Base-by-base conservation (phyloP, 768 basidiomycete species). In the Strobilomyces confusus region DNA sequence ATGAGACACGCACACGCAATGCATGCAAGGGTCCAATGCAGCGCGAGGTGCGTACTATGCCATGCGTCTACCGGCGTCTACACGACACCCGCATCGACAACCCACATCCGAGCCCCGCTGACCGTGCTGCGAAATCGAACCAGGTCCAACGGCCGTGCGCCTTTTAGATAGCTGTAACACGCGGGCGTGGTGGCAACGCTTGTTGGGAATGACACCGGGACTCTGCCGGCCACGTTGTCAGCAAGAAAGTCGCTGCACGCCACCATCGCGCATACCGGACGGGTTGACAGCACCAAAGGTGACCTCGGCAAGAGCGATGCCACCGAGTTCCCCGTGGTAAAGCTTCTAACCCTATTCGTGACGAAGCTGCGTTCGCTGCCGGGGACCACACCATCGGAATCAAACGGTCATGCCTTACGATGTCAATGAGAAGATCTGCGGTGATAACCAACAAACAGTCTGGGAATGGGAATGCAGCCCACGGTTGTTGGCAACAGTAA, bases 141-240 rank as follows among this genome's bases (percentile, higher is more conserved):
- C n/a, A n/a, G n/a, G n/a, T n/a, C n/a, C n/a, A n/a, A n/a, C 0
- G 83, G 79, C 9, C 84, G 70, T 23, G 74, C 77, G 2, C 80
- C 83, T 59, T 87, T 87, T 51, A 84, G 72, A 54, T 86, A 86
- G 65, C 86, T 84, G 68, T 86, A 86, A 73, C 84, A 87, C 4
- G 74, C 75, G 0, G 85, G 86, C 0, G 82, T 77, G 2, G 84
- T 86, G 5, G 80, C 82, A 19, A 86, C 76, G 48, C 73, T 75
- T 9, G 76, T 76, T 19, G 85, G 84, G 72, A 84, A 82, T 4
- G 83, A 85, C 0, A 87, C 78, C 0, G 85, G 83, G 4, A 87
- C 72, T 63, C 79, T 85, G 4, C 84, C 83, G 81, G 52, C 19
- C 34, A 15, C 25, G 14, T n/a, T 2, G 4, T 42, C 11, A 42